Evolutionary conservation across 2,329 filamentous ascomycete species (phyloP), one percentile per base, ranked within the genome.

Genomic region (Helotiales sp.): DNA sequence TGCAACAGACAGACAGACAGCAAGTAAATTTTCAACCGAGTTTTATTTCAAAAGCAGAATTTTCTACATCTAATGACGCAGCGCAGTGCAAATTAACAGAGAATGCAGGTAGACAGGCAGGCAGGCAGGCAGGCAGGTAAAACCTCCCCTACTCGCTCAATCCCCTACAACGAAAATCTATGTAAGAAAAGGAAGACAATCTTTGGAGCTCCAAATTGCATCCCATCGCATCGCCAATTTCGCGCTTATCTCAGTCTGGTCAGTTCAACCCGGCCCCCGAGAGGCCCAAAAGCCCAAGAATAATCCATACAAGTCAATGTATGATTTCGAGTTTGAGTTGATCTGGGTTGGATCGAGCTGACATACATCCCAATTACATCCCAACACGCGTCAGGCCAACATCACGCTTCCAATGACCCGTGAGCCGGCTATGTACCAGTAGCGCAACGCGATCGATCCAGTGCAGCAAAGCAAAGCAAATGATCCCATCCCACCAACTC

Each of bases 401-500:
- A 11, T n/a, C 50, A 15, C 40, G 17, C 15, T n/a, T n/a, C n/a
- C n/a, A n/a, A n/a, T n/a, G n/a, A n/a, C n/a, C n/a, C n/a, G n/a
- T n/a, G n/a, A n/a, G n/a, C n/a, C n/a, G n/a, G n/a, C n/a, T n/a
- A n/a, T n/a, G n/a, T n/a, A n/a, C n/a, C n/a, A n/a, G n/a, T n/a
- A 43, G 15, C 40, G 17, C 40, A 10, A 43, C 40, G 40, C 40
- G 20, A 45, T 45, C n/a, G 17, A 45, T n/a, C n/a, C n/a, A 45
- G 6, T 20, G 40, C 40, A 45, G 40, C 40, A 20, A 10, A 30
- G 26, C 22, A 49, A 62, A 40, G 30, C 11, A 62, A 32, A 50
- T 24, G 26, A 37, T 40, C 43, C 55, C 54, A 37, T 40, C 30
- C 45, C 43, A 59, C 37, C 54, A 64, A 60, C 63, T 50, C 54